phyloP scores from a whole-genome alignment of 2,329 filamentous ascomycete species.

The Penicillium sp. region DNA sequence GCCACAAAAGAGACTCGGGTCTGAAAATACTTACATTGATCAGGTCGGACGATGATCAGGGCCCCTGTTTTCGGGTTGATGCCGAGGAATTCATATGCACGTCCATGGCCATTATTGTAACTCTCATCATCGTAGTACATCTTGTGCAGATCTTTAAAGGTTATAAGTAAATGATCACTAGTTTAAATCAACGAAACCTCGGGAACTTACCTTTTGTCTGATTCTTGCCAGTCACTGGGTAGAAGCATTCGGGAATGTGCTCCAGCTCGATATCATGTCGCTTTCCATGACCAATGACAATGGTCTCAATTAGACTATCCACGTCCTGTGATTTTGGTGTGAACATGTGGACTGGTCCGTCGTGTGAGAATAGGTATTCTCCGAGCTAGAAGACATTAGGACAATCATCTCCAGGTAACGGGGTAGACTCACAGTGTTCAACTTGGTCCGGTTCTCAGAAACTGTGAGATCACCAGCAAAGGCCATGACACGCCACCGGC shows the following conservation, averaged over 20 bases:
- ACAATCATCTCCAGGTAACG: background rate
- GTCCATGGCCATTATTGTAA: conserved; percentile 57
- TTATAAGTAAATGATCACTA: background rate
- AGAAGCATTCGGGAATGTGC: conserved; percentile 58
- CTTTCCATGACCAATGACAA: conserved; percentile 55
- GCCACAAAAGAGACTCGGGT: background rate
- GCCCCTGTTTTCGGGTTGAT: conserved; percentile 50
- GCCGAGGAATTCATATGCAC: conserved; percentile 59
- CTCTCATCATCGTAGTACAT: conserved; percentile 58
- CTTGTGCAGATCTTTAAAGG: conserved; percentile 56
- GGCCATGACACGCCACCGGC: conserved; percentile 53
- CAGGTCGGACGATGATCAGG: conserved; percentile 58
- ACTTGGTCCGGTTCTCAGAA: conserved; percentile 23
- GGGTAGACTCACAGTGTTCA: conserved; percentile 40
- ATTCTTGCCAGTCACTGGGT: conserved; percentile 57
- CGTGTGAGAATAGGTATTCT: conserved; percentile 40
- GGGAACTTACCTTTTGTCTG: conserved; percentile 51
- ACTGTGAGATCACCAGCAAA: conserved; percentile 48
- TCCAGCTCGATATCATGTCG: conserved; percentile 52
- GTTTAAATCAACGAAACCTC: background rate
- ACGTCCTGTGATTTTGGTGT: conserved; percentile 46
- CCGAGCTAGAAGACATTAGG: conserved; percentile 30
- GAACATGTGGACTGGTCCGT: conserved; percentile 45
- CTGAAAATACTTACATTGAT: conserved; percentile 53
- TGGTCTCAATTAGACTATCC: conserved; percentile 59